phyloP scores from a whole-genome alignment of 2,329 filamentous ascomycete genomes.

The Dryadomyces sulphureus region DNA sequence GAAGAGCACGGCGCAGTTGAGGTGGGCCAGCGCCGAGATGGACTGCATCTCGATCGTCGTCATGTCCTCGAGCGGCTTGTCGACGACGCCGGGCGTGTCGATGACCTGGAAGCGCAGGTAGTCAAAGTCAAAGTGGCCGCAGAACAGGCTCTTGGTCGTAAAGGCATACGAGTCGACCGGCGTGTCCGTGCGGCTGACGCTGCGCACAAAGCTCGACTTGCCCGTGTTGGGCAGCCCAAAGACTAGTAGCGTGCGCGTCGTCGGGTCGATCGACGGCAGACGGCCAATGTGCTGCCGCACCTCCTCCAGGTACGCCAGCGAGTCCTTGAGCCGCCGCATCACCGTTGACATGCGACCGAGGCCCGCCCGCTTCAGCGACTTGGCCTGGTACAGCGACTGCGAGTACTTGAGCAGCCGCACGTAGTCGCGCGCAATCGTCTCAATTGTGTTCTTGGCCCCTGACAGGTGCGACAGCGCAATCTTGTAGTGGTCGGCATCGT shows the following conservation, averaged over 20 bases:
- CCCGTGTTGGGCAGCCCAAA: slow-evolving; percentile 97
- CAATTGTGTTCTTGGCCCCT: slow-evolving; percentile 90
- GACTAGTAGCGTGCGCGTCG: slow-evolving; percentile 88
- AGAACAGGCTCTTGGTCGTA: slow-evolving; percentile 86
- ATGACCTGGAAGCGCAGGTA: slow-evolving; percentile 73
- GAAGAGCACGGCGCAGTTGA: slow-evolving; percentile 88
- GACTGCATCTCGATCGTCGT: slow-evolving; percentile 99
- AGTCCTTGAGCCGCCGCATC: slow-evolving; percentile 86
- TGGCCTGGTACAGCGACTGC: slow-evolving; percentile 95
- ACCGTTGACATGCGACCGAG: slow-evolving; percentile 98
- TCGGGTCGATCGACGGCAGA: slow-evolving; percentile 96
- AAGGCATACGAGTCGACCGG: slow-evolving; percentile 97
- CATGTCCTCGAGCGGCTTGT: slow-evolving; percentile 97
- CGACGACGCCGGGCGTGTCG: slow-evolving; percentile 95
- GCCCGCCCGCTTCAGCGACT: slow-evolving; percentile 92
- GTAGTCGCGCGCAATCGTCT: slow-evolving; percentile 92
- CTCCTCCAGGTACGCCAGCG: slow-evolving; percentile 89
- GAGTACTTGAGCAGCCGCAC: slow-evolving; percentile 84
- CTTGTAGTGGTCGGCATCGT: slow-evolving; percentile 94
- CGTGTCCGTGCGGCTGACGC: slow-evolving; percentile 85
- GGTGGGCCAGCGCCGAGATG: slow-evolving; percentile 93
- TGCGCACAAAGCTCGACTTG: slow-evolving; percentile 91
- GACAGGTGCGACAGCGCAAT: slow-evolving; percentile 93
- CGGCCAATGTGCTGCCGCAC: slow-evolving; percentile 91
- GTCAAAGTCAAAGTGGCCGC: slow-evolving; percentile 97